phyloP scores from a whole-genome alignment of 139 green algal genomes.

The Tetradesmus lagerheimii region DNA sequence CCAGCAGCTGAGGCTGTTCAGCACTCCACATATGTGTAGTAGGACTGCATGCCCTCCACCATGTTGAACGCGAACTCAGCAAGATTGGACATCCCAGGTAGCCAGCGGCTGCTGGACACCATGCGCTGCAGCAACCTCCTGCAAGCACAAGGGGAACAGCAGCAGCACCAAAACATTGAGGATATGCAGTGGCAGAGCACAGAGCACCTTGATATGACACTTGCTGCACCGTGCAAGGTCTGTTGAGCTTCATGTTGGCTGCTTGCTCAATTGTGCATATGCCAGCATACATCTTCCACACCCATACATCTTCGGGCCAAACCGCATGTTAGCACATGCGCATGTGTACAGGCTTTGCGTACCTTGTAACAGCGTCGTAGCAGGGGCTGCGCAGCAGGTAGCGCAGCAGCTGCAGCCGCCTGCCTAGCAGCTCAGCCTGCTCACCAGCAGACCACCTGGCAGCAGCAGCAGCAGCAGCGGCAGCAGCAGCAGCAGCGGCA shows the following conservation, averaged over 20 bases:
- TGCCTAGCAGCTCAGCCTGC: slow-evolving; percentile 47
- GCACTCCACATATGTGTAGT: slow-evolving; percentile 73
- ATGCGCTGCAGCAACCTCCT: slow-evolving; percentile 6
- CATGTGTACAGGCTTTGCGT: background rate
- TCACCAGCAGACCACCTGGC: slow-evolving; percentile 53
- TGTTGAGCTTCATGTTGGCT: no score
- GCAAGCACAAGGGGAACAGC: background rate
- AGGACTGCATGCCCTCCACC: slow-evolving; percentile 71
- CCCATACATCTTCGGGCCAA: no score
- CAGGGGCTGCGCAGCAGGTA: slow-evolving; percentile 73
- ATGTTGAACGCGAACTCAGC: slow-evolving; percentile 65
- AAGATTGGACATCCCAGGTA: slow-evolving; percentile 41
- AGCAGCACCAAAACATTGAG: no score
- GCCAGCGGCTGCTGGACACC: slow-evolving; percentile 27
- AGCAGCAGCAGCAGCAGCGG: slow-evolving; percentile 27
- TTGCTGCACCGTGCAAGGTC: no score
- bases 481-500: background rate
- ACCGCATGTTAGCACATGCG: background rate
- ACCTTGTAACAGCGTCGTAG: slow-evolving; percentile 65
- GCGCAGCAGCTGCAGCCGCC: slow-evolving; percentile 53
- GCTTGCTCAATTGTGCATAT: no score
- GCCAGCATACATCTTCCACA: no score
- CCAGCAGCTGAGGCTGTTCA: slow-evolving; percentile 36
- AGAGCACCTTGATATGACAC: no score
- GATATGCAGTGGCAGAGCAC: no score